phyloP scores from a whole-genome alignment of 805 yeast species.

The Lipomyces lipofer region DNA sequence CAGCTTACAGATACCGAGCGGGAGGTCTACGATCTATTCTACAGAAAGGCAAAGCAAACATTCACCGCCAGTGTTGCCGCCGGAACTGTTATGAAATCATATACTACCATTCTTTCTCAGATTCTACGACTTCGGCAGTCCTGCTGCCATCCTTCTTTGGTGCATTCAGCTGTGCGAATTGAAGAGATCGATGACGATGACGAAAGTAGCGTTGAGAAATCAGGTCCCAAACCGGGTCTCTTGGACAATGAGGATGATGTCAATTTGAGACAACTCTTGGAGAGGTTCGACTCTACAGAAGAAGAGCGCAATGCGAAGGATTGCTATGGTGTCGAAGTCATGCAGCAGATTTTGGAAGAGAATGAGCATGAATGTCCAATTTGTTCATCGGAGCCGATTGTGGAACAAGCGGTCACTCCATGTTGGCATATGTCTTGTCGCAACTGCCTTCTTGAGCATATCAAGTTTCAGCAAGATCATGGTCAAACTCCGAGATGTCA shows the following conservation, averaged over 20 bases:
- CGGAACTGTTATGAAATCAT: constrained; percentile 71
- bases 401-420: constrained; percentile 60
- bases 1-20: constrained; percentile 66
- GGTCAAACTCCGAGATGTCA: constrained; percentile 63
- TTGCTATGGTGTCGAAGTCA: constrained; percentile 34
- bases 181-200: constrained; percentile 45
- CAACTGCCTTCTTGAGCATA: constrained; percentile 69
- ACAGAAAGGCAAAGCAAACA: constrained; percentile 59
- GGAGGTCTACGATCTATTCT: constrained; percentile 65
- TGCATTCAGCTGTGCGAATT: constrained; percentile 46
- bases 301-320: constrained; percentile 17
- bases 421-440: constrained; percentile 84
- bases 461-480: constrained; percentile 60
- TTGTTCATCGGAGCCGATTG: constrained; percentile 66
- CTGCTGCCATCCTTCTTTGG: constrained; percentile 78
- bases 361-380: constrained; percentile 74
- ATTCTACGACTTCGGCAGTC: constrained; percentile 81
- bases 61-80: constrained; percentile 34
- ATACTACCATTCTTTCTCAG: constrained; percentile 78
- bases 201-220: constrained; percentile 23
- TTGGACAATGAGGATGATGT: constrained; percentile 33
- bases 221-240: constrained; percentile 20
- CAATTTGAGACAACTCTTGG: constrained; percentile 31
- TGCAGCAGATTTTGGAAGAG: constrained; percentile 38
- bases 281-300: constrained; percentile 20